phyloP scores from a whole-genome alignment of 208 protist species.

The Leishmania braziliensis region DNA sequence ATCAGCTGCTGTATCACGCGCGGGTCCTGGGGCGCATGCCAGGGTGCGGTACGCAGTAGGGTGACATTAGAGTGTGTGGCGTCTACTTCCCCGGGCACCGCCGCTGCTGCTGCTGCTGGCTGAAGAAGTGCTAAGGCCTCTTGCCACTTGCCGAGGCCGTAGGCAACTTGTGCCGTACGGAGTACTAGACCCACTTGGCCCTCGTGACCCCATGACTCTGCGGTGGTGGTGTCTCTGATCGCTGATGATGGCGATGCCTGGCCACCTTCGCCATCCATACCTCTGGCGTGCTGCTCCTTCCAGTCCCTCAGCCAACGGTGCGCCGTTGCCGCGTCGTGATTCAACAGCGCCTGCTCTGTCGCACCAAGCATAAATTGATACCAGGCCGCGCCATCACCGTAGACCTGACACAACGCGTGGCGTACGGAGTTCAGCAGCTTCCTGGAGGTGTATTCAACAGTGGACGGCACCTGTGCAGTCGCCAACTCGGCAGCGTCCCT shows the following conservation, averaged over 20 bases:
- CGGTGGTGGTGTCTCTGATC: not conserved
- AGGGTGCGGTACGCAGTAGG: not conserved
- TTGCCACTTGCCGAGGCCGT: conserved; percentile 24
- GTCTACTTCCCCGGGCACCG: not conserved
- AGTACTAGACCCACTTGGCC: conserved; percentile 20
- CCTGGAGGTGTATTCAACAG: conserved; percentile 1
- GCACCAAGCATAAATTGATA: conserved; percentile 16
- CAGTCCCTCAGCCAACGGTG: conserved; percentile 35
- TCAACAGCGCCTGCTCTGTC: conserved; percentile 27
- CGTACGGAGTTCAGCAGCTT: conserved; percentile 35
- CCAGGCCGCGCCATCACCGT: conserved; percentile 21
- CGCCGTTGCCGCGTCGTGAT: conserved; percentile 18
- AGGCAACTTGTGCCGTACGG: conserved; percentile 36
- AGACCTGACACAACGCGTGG: conserved; percentile 34
- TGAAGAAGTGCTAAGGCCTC: conserved; percentile 42
- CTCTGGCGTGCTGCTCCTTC: not conserved
- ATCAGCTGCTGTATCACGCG: conserved; percentile 64
- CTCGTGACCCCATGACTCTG: not conserved
- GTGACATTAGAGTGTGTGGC: not conserved
- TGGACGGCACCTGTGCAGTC: not conserved
- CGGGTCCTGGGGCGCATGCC: conserved; percentile 22
- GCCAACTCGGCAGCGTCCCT: not conserved
- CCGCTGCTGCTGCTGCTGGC: not conserved
- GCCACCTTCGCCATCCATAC: not conserved
- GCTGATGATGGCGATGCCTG: not conserved